Base-by-base conservation (phyloP, 495 filamentous ascomycete genomes). In the Penicillium angulare region DNA sequence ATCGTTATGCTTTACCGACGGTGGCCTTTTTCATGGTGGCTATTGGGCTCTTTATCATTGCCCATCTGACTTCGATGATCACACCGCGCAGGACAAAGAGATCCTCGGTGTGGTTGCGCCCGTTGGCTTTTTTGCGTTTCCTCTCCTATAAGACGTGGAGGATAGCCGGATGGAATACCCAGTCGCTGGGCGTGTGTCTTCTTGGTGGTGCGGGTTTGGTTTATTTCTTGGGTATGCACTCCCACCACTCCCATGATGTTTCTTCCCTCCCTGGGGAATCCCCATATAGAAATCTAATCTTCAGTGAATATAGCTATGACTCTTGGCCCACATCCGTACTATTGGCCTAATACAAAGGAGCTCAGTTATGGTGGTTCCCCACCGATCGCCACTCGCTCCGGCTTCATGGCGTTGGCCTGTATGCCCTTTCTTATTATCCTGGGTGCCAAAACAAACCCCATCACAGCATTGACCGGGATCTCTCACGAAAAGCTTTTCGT, bases 401-500 rank as follows among this genome's bases (percentile, higher is more conserved):
- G 79, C 7, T 78, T 74, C 62, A 76, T 83, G 71, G 71, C 78
- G 5, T 35, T 78, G 9, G 79, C 74, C 0, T 68, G 72, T 36
- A 49, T 81, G 20, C 80, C 81, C 1, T 77, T 83, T 44, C 52
- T 81, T 12, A 63, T 82, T 38, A 39, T 61, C 10, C 53, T 69
- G 15, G 52, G 60, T 21, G 52, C 65, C 2, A 69, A 69, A 56
- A 56, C 58, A 4, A 72, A 80, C 46, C 62, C 73, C 10, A 75
- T 85, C 43, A 73, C 78, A 0, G 56, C 68, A 10, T 42, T 83
- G 9, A 85, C 79, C 0, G 77, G 80, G 0, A 68, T 82, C 15
- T 72, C 78, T 3, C 77, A 81, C 44, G 82, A 84, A 46, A 78
- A 78, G 44, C 61, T 84, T 0, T 75, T 79, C 32, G 66, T 69